Evolutionary conservation across 805 yeast species (phyloP).

Genomic region (Saccharomycopsis guyanensis): DNA sequence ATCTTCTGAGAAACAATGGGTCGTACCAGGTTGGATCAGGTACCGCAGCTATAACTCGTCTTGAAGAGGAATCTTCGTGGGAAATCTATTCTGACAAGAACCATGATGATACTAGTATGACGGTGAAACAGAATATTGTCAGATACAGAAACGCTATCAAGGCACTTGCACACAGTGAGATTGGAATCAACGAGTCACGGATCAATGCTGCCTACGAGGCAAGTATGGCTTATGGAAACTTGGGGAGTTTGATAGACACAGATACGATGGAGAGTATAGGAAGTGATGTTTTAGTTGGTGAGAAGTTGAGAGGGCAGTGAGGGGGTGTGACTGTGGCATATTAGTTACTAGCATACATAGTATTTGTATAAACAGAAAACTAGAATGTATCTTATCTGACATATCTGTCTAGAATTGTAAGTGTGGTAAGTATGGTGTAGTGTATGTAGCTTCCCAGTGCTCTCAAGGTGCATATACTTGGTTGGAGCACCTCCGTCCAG

Average conservation of each 20-base stretch:
- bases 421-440: no score
- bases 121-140: constrained; percentile 64
- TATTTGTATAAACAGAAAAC: no score
- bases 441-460: no score
- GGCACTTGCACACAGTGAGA: constrained; percentile 75
- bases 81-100: constrained; percentile 90
- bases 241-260: constrained; percentile 65
- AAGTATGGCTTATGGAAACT: constrained; percentile 64
- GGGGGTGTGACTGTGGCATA: no score
- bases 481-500: no score
- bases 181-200: constrained; percentile 80
- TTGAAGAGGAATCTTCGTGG: constrained; percentile 91
- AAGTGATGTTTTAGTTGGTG: constrained; percentile 59
- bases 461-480: no score
- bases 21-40: constrained; percentile 49
- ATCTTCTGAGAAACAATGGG: constrained; percentile 24
- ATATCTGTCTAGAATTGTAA: no score
- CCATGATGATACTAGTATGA: constrained; percentile 53
- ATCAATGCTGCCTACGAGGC: constrained; percentile 82
- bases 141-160: constrained; percentile 79
- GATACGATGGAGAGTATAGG: constrained; percentile 71
- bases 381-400: no score
- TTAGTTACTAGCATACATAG: no score
- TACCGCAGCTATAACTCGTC: constrained; percentile 65
- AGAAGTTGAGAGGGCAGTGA: constrained; percentile 63